Conservation (phyloP, 23 red algal genomes). For the Gracilaria vermiculophylla region DNA sequence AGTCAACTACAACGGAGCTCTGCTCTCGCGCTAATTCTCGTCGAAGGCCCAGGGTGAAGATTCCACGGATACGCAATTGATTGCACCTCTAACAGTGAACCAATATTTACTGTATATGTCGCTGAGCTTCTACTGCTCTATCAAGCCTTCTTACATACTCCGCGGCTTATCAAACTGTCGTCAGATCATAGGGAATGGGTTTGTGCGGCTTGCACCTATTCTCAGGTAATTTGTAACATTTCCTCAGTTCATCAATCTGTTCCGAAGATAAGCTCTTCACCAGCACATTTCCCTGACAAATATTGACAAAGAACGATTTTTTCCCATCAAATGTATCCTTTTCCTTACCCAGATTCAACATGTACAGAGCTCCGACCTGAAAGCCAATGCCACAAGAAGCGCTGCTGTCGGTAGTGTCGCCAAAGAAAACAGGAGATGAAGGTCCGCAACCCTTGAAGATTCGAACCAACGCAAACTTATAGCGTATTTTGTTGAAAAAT, state of each 20-base stretch:
- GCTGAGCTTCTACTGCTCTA: no score
- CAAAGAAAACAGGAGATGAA: constrained; percentile 9
- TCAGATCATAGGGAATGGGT: background rate
- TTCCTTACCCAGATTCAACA: constrained; percentile 35
- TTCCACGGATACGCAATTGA: no score
- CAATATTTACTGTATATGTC: no score
- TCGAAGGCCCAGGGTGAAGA: no score
- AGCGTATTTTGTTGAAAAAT: background rate
- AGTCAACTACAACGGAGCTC: no score
- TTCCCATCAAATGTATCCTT: background rate
- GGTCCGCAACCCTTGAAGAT: constrained; percentile 37
- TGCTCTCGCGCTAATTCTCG: no score
- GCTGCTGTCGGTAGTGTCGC: background rate
- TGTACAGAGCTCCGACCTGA: background rate
- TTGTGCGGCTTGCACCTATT: background rate
- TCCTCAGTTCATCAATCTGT: background rate
- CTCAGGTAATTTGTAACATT: background rate
- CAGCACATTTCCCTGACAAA: constrained; percentile 14
- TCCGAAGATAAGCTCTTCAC: background rate
- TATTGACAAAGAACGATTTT: constrained; percentile 21
- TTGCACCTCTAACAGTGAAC: no score
- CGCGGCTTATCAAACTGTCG: no score
- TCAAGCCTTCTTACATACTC: no score
- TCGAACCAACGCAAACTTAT: constrained; percentile 12
- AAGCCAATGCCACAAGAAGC: constrained; percentile 27